phyloP scores from a whole-genome alignment of 495 filamentous ascomycete genomes.

The Hypoxylon fuscum region DNA sequence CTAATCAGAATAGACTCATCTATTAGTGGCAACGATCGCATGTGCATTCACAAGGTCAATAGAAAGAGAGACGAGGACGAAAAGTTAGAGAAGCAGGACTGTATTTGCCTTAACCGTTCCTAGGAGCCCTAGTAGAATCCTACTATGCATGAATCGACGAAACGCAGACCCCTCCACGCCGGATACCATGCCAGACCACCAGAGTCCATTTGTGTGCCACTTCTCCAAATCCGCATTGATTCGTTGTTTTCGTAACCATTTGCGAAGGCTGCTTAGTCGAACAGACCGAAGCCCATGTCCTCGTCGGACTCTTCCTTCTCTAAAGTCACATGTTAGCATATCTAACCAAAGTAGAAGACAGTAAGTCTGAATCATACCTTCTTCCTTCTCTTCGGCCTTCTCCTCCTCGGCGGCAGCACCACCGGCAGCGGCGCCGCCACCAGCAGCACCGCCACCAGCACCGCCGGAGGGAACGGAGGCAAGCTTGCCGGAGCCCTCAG shows the following conservation, averaged over 20 bases:
- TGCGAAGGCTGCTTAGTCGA: constrained; percentile 75
- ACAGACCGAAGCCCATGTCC: constrained; percentile 99
- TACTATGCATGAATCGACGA: constrained; percentile 14
- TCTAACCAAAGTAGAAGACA: neutral
- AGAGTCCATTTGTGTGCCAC: constrained; percentile 40
- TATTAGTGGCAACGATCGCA: constrained; percentile 5
- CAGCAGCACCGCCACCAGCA: constrained; percentile 71
- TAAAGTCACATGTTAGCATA: constrained; percentile 48
- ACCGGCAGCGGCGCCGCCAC: constrained; percentile 70
- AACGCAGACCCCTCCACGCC: constrained; percentile 42
- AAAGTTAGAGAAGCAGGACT: constrained; percentile 42
- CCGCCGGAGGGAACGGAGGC: constrained; percentile 97
- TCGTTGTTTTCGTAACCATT: constrained; percentile 39
- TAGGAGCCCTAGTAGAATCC: constrained; percentile 32
- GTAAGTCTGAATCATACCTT: constrained; percentile 61
- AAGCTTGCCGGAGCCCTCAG: constrained; percentile 90
- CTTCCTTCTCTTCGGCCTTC: constrained; percentile 77
- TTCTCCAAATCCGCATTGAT: constrained; percentile 37
- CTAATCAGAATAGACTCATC: neutral
- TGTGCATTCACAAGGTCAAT: neutral
- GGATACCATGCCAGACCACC: constrained; percentile 40
- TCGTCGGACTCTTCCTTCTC: constrained; percentile 93
- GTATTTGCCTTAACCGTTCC: constrained; percentile 38
- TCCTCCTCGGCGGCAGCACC: constrained; percentile 73
- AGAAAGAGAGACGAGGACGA: neutral